Evolutionary conservation across 768 basidiomycete species (phyloP), one percentile per base, ranked within the genome.

Genomic region (Daedalea quercina): DNA sequence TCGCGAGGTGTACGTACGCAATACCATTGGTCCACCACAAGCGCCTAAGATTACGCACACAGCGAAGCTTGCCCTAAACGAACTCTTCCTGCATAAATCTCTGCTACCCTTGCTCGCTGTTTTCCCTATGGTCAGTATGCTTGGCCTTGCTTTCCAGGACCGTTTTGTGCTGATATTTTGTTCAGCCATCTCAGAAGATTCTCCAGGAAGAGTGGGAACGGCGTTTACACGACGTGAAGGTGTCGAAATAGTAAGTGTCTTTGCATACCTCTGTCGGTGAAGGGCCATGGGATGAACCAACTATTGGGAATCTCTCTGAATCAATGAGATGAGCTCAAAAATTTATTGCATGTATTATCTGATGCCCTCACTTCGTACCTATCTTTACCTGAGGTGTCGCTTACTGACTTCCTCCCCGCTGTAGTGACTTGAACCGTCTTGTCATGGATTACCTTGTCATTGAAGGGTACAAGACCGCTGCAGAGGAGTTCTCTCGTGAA

Each of bases 261-360:
- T 15, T 54, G 52, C 49, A 59, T 54, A 9, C 28, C 31, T 43
- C 55, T 47, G 42, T 47, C 50, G 20, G 47, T 47, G 51, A 28
- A 48, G 35, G 50, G 67, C 69, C 66, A 62, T 67, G 72, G 67
- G 85, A 87, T 87, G 85, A 88, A 69, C 73, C 71, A 78, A 69
- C 74, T 65, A 68, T 85, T 97, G 94, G 95, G 95, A 99, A 98
- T 98, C 95, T 98, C 95, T 94, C 95, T 86, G 93, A 91, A 63
- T 69, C 66, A 63, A 58, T 28, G 24, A 22, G 87, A 85, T 75
- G 84, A 87, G 76, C 57, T 23, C 54, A n/a, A 60, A 61, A 63
- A 71, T 3, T 67, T 74, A 81, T 73, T 84, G 84, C 83, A 90
- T 90, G 82, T 85, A 87, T 87, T 89, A 88, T 86, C 92, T 90